Evolutionary conservation across 805 yeast species (phyloP).

Genomic region (Ogataea trehaloabstinens): DNA sequence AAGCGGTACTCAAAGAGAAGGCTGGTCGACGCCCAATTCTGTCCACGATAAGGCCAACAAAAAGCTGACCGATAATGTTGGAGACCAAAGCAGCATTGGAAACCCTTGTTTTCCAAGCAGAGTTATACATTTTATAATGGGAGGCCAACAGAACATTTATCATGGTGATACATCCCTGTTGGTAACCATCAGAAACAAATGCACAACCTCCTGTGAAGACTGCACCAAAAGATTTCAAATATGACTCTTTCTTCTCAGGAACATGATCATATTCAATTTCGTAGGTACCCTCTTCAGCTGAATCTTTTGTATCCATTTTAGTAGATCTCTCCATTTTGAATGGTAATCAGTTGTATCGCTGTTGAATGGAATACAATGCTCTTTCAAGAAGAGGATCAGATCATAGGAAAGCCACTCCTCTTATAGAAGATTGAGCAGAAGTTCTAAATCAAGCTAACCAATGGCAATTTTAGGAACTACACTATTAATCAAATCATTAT

Average conservation of each 20-base stretch:
- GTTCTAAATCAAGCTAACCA: too few relatives aligned
- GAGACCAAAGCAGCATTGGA: slow-evolving; percentile 48
- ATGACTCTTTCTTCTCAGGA: slow-evolving; percentile 3
- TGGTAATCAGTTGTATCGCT: too few relatives aligned
- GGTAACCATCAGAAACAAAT: slow-evolving; percentile 25
- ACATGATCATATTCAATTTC: slow-evolving; percentile 1
- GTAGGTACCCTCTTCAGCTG: not conserved
- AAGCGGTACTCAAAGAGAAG: slow-evolving; percentile 51
- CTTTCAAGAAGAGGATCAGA: too few relatives aligned
- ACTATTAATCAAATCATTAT: too few relatives aligned
- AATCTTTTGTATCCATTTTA: not conserved
- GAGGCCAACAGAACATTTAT: slow-evolving; percentile 15
- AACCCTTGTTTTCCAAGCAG: slow-evolving; percentile 21
- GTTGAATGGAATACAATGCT: too few relatives aligned
- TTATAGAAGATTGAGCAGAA: too few relatives aligned
- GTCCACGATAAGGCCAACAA: slow-evolving; percentile 55
- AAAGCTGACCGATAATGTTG: slow-evolving; percentile 58
- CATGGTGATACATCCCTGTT: slow-evolving; percentile 23
- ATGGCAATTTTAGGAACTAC: too few relatives aligned
- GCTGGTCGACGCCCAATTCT: slow-evolving; percentile 59
- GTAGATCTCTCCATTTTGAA: too few relatives aligned
- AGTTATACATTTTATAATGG: slow-evolving; percentile 9
- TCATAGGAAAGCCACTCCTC: too few relatives aligned
- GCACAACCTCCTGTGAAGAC: slow-evolving; percentile 24
- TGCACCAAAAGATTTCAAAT: slow-evolving; percentile 8